These are phyloP conservation scores for Talaromyces sp. DNA, from an alignment of 2,329 filamentous ascomycete species.

Conservation along the genomic window DNA sequence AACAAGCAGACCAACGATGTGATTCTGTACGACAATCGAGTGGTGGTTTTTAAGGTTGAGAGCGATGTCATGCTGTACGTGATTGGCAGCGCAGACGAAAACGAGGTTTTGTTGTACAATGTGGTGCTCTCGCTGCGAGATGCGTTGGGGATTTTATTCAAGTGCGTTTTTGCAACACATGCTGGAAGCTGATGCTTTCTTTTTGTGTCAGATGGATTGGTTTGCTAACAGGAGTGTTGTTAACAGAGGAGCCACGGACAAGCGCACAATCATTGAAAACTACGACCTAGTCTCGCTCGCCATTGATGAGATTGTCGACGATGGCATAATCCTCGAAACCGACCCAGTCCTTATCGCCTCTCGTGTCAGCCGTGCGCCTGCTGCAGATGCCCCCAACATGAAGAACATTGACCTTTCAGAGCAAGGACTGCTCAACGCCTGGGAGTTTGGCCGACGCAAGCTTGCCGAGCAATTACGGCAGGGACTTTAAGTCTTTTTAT, in stretches of 20 bases:
- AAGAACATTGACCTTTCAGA: constrained; percentile 94
- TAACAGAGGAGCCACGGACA: constrained; percentile 84
- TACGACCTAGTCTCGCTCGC: constrained; percentile 93
- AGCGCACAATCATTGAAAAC: constrained; percentile 96
- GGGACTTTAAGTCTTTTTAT: constrained; percentile 52
- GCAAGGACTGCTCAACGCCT: constrained; percentile 88
- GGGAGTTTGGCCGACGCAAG: constrained; percentile 89
- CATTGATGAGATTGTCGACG: constrained; percentile 91
- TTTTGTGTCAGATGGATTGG: neutral
- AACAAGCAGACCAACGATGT: constrained; percentile 93
- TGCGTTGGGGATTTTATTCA: constrained; percentile 83
- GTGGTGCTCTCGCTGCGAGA: constrained; percentile 88
- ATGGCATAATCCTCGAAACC: constrained; percentile 94
- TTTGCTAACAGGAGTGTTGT: constrained; percentile 12
- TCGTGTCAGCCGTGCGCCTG: constrained; percentile 84
- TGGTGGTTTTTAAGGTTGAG: constrained; percentile 97
- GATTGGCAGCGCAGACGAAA: constrained; percentile 86
- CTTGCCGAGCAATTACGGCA: constrained; percentile 86
- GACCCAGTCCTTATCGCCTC: constrained; percentile 92
- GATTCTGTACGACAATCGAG: constrained; percentile 92
- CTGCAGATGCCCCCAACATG: constrained; percentile 79
- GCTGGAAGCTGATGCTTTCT: too few species aligned
- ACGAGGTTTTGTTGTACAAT: constrained; percentile 94
- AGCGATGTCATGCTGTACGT: constrained; percentile 96
- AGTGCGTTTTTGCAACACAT: constrained; percentile 62